These are phyloP conservation scores for Venturiaceae sp. DNA, from an alignment of 2,329 filamentous ascomycete genomes.

Conservation along the genomic window DNA sequence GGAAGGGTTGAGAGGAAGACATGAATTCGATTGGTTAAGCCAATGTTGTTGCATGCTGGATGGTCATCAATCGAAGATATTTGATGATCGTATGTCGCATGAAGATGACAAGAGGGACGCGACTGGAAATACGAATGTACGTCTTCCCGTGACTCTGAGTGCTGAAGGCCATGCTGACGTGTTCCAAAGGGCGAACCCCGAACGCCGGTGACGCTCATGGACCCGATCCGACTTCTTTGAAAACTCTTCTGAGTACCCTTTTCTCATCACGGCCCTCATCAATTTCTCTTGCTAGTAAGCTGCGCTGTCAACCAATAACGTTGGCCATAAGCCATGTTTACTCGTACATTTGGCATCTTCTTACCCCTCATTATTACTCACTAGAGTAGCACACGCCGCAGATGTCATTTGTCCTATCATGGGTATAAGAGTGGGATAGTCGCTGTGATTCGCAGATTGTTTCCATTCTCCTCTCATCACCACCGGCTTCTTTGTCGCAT, in stretches of 20 bases:
- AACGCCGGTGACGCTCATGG: neutral
- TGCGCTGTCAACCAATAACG: neutral
- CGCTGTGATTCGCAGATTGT: neutral
- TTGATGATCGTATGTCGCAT: neutral
- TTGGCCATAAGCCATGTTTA: neutral
- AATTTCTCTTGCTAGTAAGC: neutral
- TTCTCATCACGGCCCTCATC: neutral
- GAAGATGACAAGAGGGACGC: neutral
- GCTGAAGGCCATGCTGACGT: too few species aligned
- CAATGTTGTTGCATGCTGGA: neutral
- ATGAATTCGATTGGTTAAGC: slow-evolving; percentile 14
- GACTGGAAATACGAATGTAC: too few species aligned
- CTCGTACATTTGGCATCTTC: neutral
- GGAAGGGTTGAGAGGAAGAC: slow-evolving; percentile 36
- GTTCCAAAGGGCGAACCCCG: neutral
- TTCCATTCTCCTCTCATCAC: neutral
- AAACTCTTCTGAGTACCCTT: neutral
- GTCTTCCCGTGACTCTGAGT: neutral
- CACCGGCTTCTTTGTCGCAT: neutral
- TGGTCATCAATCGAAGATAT: neutral
- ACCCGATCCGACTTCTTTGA: neutral
- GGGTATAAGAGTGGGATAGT: neutral
- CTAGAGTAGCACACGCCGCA: neutral
- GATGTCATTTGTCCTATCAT: neutral
- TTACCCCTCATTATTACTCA: neutral